Conservation (phyloP, 768 basidiomycete species). For the Pleurotus cornucopiae region DNA sequence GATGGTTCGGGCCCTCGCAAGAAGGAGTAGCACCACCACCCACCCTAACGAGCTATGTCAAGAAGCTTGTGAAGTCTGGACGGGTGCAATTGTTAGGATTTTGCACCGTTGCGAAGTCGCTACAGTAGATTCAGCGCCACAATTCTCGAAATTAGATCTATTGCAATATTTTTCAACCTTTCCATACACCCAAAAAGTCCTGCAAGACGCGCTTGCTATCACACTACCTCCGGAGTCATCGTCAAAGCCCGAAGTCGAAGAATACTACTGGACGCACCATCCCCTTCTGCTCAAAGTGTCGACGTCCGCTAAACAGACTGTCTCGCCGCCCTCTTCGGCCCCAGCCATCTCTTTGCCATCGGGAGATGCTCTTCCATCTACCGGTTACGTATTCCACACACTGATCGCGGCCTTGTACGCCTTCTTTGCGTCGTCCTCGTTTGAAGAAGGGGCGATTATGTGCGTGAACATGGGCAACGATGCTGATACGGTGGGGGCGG, state of each 20-base stretch:
- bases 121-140: slow-evolving; percentile 8
- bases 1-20: slow-evolving; percentile 25
- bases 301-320: slow-evolving; percentile 5
- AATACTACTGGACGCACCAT: slow-evolving; percentile 29
- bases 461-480: slow-evolving; percentile 40
- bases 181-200: slow-evolving; percentile 27
- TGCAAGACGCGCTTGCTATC: slow-evolving; percentile 26
- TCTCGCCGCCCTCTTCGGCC: neutral
- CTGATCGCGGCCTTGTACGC: slow-evolving; percentile 40
- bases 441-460: slow-evolving; percentile 41
- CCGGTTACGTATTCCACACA: slow-evolving; percentile 36
- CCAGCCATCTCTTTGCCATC: slow-evolving; percentile 23
- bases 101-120: slow-evolving; percentile 22
- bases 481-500: slow-evolving; percentile 41
- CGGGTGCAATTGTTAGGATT: slow-evolving; percentile 27
- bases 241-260: slow-evolving; percentile 22
- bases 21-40: slow-evolving; percentile 36
- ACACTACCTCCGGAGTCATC: slow-evolving; percentile 15
- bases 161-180: slow-evolving; percentile 33
- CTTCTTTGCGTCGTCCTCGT: slow-evolving; percentile 37
- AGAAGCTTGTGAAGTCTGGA: slow-evolving; percentile 40
- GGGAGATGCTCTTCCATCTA: slow-evolving; percentile 25
- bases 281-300: slow-evolving; percentile 25
- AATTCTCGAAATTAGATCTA: slow-evolving; percentile 33
- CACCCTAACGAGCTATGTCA: slow-evolving; percentile 37